Evolutionary conservation across 2,329 filamentous ascomycete genomes (phyloP), one percentile per base, ranked within the genome.

Genomic region (Diaporthe sp.): DNA sequence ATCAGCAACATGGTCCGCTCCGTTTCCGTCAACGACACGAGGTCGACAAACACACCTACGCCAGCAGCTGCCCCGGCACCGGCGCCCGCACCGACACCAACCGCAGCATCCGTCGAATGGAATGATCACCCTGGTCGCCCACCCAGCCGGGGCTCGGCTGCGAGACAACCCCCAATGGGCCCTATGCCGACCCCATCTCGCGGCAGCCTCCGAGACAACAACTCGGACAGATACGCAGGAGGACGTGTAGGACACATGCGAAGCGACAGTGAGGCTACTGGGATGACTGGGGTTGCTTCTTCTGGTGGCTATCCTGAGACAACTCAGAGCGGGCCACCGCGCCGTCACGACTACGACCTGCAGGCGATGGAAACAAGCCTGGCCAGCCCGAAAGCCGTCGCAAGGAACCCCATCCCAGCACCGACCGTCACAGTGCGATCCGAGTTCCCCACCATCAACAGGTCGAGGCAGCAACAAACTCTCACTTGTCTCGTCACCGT

Each of bases 351-450:
- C 82, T 98, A 98, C 80, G 97, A 98, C 81, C 91, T 98, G 22
- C 96, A 98, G 82, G 95, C 96, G 4, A 98, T 98, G 95, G 96
- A 98, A 83, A 95, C 94, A 0, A 93, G 92, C 45, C 88, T 97
- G 25, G 90, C 91, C 77, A 95, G 92, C 83, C 94, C 95, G 8
- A 92, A 93, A 50, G 85, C 89, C 8, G 89, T 93, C 28, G 89
- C 92, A 13, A 94, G 93, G 79, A 98, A 97, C 78, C 95, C 95
- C 0, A 98, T 98, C 74, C 96, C 97, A 1, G 87, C 95, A 8
- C 97, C 97, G 0, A 94, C 91, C 0, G 95, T 99, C n/a, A 97
- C 95, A 0, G 94, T 99, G 64, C 94, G 96, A 75, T 98, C 96
- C 81, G 97, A 99, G 84, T 99, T 98, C 81, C 97, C 97, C 0